Conservation (phyloP, 768 basidiomycete genomes). For the Gloeopeniophorella convolvens region DNA sequence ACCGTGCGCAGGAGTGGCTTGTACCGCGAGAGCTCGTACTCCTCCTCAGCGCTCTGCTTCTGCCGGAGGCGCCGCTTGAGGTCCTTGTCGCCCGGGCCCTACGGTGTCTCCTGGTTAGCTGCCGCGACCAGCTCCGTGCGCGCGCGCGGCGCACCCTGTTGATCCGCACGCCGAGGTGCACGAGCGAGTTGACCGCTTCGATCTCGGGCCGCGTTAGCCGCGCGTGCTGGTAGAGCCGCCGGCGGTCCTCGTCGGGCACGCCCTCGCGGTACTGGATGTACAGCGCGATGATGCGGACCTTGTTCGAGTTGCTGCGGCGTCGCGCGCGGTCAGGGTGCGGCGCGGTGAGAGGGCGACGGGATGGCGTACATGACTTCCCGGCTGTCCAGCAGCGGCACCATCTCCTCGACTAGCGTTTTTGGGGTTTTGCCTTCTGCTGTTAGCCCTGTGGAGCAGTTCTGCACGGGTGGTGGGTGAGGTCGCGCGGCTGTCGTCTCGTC, state of each 20-base stretch:
- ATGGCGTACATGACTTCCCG: conserved; percentile 63
- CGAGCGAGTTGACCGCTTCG: conserved; percentile 86
- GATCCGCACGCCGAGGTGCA: conserved; percentile 77
- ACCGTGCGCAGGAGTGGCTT: conserved; percentile 77
- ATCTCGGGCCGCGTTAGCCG: conserved; percentile 81
- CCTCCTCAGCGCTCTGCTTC: conserved; percentile 71
- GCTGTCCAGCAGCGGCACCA: conserved; percentile 93
- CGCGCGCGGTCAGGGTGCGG: conserved; percentile 12
- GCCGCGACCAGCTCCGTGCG: background rate
- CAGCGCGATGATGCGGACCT: conserved; percentile 92
- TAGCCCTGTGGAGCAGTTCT: conserved; percentile 92
- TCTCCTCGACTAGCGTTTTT: conserved; percentile 92
- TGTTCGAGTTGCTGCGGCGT: conserved; percentile 71
- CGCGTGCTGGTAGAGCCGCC: conserved; percentile 93
- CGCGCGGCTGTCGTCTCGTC: background rate
- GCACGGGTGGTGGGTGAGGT: background rate
- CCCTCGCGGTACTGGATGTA: conserved; percentile 95
- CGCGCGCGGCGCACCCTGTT: conserved; percentile 53
- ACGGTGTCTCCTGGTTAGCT: background rate
- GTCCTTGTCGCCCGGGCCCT: conserved; percentile 75
- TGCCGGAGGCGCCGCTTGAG: conserved; percentile 77
- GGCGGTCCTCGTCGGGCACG: conserved; percentile 96
- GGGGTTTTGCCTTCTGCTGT: conserved; percentile 93
- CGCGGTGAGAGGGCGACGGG: background rate
- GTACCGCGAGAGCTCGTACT: conserved; percentile 94